Percentiles rank a stretch among this genome's conserved stretches.
Evolutionary conservation across 2,329 filamentous ascomycete genomes (phyloP).

Genomic region (Ophiostoma ulmi): DNA sequence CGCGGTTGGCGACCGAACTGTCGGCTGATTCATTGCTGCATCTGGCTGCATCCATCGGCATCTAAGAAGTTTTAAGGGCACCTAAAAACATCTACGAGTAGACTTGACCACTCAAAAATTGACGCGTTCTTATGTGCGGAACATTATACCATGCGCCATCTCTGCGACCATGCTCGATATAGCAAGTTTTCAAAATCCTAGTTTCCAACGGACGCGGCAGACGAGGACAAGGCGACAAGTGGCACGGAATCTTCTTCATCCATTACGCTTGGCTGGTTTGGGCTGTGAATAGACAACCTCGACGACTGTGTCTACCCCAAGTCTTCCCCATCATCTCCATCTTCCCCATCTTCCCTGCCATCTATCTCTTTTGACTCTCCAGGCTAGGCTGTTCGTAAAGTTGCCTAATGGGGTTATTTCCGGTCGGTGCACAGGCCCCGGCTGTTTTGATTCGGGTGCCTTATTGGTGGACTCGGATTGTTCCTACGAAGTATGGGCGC

Average conservation of each 20-base stretch:
- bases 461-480: background rate
- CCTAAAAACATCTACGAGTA: background rate
- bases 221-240: background rate
- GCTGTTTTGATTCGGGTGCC: background rate
- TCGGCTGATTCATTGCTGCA: background rate
- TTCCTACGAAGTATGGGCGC: background rate
- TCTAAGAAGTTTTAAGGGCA: background rate
- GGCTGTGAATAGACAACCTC: background rate
- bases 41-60: background rate
- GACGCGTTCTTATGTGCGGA: constrained; percentile 2
- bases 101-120: background rate
- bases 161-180: background rate
- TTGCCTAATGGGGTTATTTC: background rate
- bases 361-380: background rate
- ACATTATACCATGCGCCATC: background rate
- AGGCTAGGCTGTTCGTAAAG: background rate
- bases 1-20: background rate
- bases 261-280: background rate
- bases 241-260: background rate
- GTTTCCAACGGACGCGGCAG: background rate
- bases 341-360: background rate
- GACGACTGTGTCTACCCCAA: background rate
- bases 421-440: background rate
- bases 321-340: background rate
- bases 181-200: background rate